Base-by-base conservation (phyloP, 345 rosid genomes). In the Eucalyptus caleyi region DNA sequence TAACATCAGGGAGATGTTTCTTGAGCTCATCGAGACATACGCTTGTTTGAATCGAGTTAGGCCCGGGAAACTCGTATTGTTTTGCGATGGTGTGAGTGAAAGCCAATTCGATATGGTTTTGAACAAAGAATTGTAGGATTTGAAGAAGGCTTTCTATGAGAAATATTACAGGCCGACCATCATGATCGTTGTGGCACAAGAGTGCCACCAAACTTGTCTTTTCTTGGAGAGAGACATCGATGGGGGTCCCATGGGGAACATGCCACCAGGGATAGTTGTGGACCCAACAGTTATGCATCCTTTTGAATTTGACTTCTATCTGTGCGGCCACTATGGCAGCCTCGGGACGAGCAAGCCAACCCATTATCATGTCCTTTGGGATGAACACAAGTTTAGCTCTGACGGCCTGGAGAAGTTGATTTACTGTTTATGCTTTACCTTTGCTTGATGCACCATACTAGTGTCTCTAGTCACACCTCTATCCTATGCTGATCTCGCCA, bases 51-150 rank as follows among this genome's bases (percentile, higher is more conserved):
- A 50, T 50, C 53, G 19, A 50, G 93, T 88, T 44, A 92, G 88
- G 50, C 99, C 98, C 3, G 90, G 88, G 89, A 95, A 94, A 90
- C 94, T 97, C 87, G 93, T 97, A 90, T 87, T 97, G 37, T 97
- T 97, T 77, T 96, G 99, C 2, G 99, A 96, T 90, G 99, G 99
- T 42, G 99, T 97, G 15, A 96, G 98, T 83, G 98, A 96, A 88
- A 95, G 94, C 81, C 99, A 97, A 91, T 97, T 97, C 50, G 96
- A 96, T 89, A 97, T 96, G 99, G 97, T 95, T 90, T 95, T 96
- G 26, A 96, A 93, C 37, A 95, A 94, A 90, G 99, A 97, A 89
- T 91, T 96, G 45, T 27, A 90, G 15, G 96, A 94, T 92, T 89
- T 97, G 13, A 96, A 94, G 95, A 88, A 37, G 45, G 92, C 91